phyloP scores from a whole-genome alignment of 2,329 filamentous ascomycete genomes.

The Sporothrix schenckii region DNA sequence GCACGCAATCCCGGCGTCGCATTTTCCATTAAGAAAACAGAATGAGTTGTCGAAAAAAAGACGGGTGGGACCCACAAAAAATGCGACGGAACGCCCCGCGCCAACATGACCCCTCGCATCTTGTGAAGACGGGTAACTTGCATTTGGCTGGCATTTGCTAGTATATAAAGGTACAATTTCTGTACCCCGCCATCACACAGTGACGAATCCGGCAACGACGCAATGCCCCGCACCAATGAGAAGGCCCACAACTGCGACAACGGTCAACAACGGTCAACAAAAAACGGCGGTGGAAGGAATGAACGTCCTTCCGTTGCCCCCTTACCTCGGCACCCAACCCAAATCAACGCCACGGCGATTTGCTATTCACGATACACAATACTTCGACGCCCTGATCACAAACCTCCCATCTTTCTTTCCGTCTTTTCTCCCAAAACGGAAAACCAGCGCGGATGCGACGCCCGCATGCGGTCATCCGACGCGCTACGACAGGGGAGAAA shows the following conservation, averaged over 20 bases:
- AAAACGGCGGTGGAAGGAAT: neutral
- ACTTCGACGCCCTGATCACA: neutral
- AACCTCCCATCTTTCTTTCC: neutral
- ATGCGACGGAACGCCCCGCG: constrained; percentile 29
- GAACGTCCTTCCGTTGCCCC: no score
- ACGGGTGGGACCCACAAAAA: constrained; percentile 23
- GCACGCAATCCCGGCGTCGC: constrained; percentile 23
- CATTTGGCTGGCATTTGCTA: neutral
- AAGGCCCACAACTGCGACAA: constrained; percentile 18
- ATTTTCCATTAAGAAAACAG: constrained; percentile 13
- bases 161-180: neutral
- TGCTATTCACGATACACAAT: no score
- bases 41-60: neutral
- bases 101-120: neutral
- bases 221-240: constrained; percentile 27
- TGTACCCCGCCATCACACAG: constrained; percentile 22
- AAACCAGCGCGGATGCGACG: constrained; percentile 22
- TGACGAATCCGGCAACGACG: constrained; percentile 21
- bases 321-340: no score
- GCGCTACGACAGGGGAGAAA: neutral
- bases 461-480: constrained; percentile 15
- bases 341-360: no score
- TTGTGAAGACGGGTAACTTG: neutral
- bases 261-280: neutral
- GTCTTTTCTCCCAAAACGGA: neutral